phyloP scores from a whole-genome alignment of 306 rosid genomes.

The Oemleria cerasiformis region DNA sequence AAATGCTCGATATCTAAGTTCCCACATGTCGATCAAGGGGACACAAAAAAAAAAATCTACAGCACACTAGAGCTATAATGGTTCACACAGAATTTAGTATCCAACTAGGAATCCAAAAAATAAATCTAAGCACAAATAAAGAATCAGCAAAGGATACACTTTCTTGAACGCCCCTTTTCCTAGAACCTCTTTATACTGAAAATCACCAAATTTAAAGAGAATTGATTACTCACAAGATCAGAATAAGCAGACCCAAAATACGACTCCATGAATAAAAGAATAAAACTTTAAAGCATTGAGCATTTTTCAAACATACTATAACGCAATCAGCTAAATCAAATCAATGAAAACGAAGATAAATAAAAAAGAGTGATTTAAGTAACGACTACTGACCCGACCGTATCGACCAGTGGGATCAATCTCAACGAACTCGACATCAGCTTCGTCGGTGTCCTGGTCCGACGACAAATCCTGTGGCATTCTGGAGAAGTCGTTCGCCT shows the following conservation, averaged over 20 bases:
- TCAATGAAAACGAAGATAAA: neutral
- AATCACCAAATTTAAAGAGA: slow-evolving; percentile 22
- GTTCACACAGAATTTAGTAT: neutral
- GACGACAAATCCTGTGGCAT: slow-evolving; percentile 64
- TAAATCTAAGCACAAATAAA: neutral
- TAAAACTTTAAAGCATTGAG: neutral
- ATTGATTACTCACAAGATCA: slow-evolving; percentile 7
- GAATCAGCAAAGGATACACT: slow-evolving; percentile 75
- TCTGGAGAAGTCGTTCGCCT: neutral
- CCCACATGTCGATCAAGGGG: slow-evolving; percentile 48
- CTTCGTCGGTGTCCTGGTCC: slow-evolving; percentile 64
- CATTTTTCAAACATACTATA: neutral
- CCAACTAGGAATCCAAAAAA: neutral
- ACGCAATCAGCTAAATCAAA: neutral
- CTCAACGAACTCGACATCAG: slow-evolving; percentile 73
- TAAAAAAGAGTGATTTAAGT: neutral
- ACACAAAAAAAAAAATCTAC: slow-evolving; percentile 15
- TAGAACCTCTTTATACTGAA: slow-evolving; percentile 85
- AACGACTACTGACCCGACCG: slow-evolving; percentile 69
- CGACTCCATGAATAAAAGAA: neutral
- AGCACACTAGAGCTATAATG: neutral
- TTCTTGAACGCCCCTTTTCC: slow-evolving; percentile 97
- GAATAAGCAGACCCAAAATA: slow-evolving; percentile 18
- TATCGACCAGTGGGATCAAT: slow-evolving; percentile 85
- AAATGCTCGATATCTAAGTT: slow-evolving; percentile 85